Percentiles rank a stretch among this genome's conserved stretches.
Conservation (phyloP, 2,329 filamentous ascomycete genomes). For the Exophiala aquamarina region DNA sequence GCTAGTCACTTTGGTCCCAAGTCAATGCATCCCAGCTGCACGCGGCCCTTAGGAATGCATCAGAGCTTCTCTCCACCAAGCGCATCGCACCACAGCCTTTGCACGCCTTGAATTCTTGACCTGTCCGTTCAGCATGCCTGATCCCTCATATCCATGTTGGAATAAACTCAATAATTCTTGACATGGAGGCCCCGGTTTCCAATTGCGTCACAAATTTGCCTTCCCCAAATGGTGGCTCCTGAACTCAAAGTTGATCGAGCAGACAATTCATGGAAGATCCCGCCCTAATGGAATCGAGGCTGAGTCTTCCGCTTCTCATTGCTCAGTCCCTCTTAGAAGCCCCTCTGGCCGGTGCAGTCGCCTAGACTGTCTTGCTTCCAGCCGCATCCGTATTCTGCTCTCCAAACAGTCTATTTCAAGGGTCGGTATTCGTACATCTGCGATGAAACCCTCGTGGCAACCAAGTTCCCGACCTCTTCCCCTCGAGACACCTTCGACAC, state of each 20-base stretch:
- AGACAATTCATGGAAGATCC: conserved; percentile 13
- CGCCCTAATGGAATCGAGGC: conserved; percentile 17
- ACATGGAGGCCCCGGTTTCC: conserved; percentile 9
- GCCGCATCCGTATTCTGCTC: conserved; percentile 17
- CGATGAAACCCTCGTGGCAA: conserved; percentile 15
- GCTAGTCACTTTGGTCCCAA: conserved; percentile 21
- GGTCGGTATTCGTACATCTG: conserved; percentile 14
- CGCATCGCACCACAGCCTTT: background rate
- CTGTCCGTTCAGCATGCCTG: conserved; percentile 12
- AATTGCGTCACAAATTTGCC: conserved; percentile 6
- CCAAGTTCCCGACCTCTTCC: conserved; percentile 5
- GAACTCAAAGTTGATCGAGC: conserved; percentile 7
- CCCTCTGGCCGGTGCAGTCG: conserved; percentile 18
- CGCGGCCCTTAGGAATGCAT: conserved; percentile 15
- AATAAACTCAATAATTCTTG: conserved; percentile 4
- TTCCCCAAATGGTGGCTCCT: conserved; percentile 5
- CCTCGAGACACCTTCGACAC: conserved; percentile 5
- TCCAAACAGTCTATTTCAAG: conserved; percentile 14
- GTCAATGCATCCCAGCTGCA: conserved; percentile 16
- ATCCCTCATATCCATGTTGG: background rate
- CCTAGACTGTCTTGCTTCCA: conserved; percentile 15
- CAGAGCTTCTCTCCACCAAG: conserved; percentile 11
- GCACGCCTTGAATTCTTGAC: conserved; percentile 9
- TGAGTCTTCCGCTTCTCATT: conserved; percentile 19
- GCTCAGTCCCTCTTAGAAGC: conserved; percentile 5